phyloP scores from a whole-genome alignment of 2,329 filamentous ascomycete genomes.

The Diaporthe nobilis region DNA sequence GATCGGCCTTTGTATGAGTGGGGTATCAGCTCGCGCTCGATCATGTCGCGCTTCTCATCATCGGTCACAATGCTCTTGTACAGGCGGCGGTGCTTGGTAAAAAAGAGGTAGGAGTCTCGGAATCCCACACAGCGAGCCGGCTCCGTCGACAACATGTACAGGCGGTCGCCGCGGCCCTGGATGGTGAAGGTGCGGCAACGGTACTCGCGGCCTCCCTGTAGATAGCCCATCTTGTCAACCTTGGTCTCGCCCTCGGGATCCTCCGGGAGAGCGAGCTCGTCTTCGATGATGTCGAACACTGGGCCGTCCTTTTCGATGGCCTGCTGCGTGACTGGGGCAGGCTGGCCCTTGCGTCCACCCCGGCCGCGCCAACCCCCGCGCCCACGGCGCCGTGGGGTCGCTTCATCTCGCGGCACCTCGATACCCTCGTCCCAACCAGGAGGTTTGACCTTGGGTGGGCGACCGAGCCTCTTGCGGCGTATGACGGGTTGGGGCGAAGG shows the following conservation, averaged over 20 bases:
- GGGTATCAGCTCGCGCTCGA: slow-evolving; percentile 94
- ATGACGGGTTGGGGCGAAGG: slow-evolving; percentile 74
- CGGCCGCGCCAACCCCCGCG: slow-evolving; percentile 80
- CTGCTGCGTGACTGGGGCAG: slow-evolving; percentile 83
- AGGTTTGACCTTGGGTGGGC: slow-evolving; percentile 87
- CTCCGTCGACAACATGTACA: slow-evolving; percentile 99
- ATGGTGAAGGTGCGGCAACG: slow-evolving; percentile 96
- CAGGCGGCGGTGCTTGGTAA: slow-evolving; percentile 95
- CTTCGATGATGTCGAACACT: slow-evolving; percentile 88
- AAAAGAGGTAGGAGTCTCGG: slow-evolving; percentile 98
- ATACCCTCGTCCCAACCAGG: slow-evolving; percentile 81
- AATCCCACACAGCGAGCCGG: slow-evolving; percentile 97
- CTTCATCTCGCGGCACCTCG: slow-evolving; percentile 68
- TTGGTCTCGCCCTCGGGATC: slow-evolving; percentile 92
- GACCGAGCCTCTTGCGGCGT: slow-evolving; percentile 83
- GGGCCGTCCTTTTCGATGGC: slow-evolving; percentile 95
- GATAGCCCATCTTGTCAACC: slow-evolving; percentile 89
- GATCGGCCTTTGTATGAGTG: slow-evolving; percentile 98
- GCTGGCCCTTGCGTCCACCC: slow-evolving; percentile 76
- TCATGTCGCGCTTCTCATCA: slow-evolving; percentile 96
- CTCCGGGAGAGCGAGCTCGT: slow-evolving; percentile 90
- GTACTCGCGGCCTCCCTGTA: slow-evolving; percentile 90
- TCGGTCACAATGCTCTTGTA: slow-evolving; percentile 99
- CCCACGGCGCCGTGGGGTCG: slow-evolving; percentile 73
- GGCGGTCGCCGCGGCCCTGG: slow-evolving; percentile 82